Conservation (phyloP, 2,329 filamentous ascomycete genomes). For the Chaetomiaceae sp. region DNA sequence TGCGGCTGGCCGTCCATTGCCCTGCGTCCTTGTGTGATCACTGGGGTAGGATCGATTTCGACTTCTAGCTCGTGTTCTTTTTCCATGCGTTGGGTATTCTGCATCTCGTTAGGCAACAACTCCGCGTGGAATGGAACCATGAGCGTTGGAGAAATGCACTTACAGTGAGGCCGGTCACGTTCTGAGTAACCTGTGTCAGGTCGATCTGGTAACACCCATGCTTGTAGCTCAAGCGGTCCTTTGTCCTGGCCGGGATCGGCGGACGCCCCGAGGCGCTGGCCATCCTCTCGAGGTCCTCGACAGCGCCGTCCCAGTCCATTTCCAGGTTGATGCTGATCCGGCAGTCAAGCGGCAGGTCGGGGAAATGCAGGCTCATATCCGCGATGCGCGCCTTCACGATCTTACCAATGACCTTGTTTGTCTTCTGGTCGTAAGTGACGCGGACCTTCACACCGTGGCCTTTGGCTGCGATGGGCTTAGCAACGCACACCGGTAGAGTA, state of each 20-base stretch:
- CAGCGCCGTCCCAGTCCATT: conserved; percentile 74
- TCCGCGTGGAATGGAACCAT: too few relatives aligned
- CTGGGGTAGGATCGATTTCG: conserved; percentile 60
- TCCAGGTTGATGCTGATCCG: conserved; percentile 93
- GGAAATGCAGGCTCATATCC: conserved; percentile 84
- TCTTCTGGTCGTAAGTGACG: conserved; percentile 72
- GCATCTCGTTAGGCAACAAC: not conserved
- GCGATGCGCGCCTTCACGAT: conserved; percentile 89
- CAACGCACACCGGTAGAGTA: conserved; percentile 58
- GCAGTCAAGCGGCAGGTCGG: conserved; percentile 75
- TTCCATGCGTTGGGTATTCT: conserved; percentile 41
- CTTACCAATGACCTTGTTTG: conserved; percentile 64
- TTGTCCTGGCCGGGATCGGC: conserved; percentile 61
- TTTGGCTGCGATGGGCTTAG: conserved; percentile 54
- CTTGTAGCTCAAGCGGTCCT: conserved; percentile 87
- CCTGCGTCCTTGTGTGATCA: conserved; percentile 62
- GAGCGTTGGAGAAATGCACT: not conserved
- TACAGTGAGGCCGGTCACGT: conserved; percentile 23
- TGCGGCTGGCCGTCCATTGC: conserved; percentile 50
- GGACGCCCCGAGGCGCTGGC: conserved; percentile 36
- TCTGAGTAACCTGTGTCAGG: conserved; percentile 77
- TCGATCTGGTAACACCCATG: conserved; percentile 88
- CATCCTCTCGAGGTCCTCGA: conserved; percentile 49
- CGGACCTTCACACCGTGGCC: conserved; percentile 58
- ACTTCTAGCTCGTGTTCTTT: conserved; percentile 81